Conservation (phyloP, 140 eudicot genomes). For the Cichorium intybus region DNA sequence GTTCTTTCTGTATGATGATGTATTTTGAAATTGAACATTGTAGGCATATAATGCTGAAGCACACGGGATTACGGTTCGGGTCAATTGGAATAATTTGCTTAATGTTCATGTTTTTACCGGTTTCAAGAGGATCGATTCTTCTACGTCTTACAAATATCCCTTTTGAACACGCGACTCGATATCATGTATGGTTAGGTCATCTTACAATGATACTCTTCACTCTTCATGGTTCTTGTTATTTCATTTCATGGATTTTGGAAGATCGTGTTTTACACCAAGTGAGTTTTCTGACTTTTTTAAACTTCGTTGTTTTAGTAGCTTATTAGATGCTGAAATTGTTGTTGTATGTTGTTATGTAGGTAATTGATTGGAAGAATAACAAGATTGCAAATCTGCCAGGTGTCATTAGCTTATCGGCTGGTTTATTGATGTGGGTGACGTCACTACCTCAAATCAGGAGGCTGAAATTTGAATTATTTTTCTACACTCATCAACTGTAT, state of each 20-base stretch:
- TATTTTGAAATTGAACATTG: constrained; percentile 17
- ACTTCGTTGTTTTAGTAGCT: no score
- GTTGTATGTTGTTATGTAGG: constrained; percentile 33
- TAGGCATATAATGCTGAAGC: constrained; percentile 61
- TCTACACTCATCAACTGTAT: constrained; percentile 80
- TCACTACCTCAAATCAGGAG: constrained; percentile 77
- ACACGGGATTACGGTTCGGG: constrained; percentile 62
- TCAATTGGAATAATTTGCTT: constrained; percentile 69
- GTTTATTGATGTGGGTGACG: constrained; percentile 88
- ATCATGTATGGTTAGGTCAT: constrained; percentile 96
- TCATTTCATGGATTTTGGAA: constrained; percentile 59
- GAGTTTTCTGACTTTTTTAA: constrained; percentile 27
- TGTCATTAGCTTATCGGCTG: constrained; percentile 70
- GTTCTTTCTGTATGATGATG: neutral
- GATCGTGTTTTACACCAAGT: constrained; percentile 53
- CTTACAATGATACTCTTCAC: constrained; percentile 76
- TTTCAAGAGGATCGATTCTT: constrained; percentile 83
- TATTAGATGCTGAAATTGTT: constrained; percentile 10
- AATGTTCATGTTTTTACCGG: constrained; percentile 73
- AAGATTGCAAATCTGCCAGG: constrained; percentile 83
- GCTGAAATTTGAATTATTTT: constrained; percentile 66
- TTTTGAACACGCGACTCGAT: constrained; percentile 85
- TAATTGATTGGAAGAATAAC: constrained; percentile 51
- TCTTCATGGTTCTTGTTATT: constrained; percentile 70
- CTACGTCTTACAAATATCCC: constrained; percentile 73